phyloP scores from a whole-genome alignment of 495 filamentous ascomycete species.

The Annulohypoxylon bovei region DNA sequence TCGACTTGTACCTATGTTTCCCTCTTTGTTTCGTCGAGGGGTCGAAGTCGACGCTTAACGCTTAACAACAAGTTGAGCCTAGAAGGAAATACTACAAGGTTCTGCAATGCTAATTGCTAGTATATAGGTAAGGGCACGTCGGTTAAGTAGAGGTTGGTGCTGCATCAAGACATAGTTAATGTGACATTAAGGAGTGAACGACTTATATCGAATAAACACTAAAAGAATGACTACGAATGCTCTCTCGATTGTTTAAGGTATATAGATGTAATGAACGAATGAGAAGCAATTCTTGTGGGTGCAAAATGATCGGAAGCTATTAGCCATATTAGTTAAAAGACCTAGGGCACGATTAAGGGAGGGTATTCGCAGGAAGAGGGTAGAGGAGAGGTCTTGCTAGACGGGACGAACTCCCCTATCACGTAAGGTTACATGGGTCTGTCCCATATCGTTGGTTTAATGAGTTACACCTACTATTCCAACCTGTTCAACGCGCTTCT shows the following conservation, averaged over 20 bases:
- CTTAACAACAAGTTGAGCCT: slow-evolving; percentile 15
- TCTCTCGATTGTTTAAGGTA: not conserved
- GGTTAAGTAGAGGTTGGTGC: slow-evolving; percentile 14
- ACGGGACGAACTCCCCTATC: slow-evolving; percentile 16
- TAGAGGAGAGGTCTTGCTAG: slow-evolving; percentile 5
- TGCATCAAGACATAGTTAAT: slow-evolving; percentile 13
- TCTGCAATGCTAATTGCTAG: slow-evolving; percentile 38
- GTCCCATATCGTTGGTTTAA: slow-evolving; percentile 31
- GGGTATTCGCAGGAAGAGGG: slow-evolving; percentile 28
- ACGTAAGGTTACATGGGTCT: slow-evolving; percentile 31
- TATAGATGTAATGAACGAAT: slow-evolving; percentile 26
- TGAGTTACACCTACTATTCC: slow-evolving; percentile 29
- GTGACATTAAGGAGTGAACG: slow-evolving; percentile 27
- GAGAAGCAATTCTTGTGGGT: slow-evolving; percentile 13
- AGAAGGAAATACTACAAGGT: slow-evolving; percentile 30
- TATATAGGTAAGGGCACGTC: slow-evolving; percentile 21
- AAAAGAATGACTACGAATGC: slow-evolving; percentile 26
- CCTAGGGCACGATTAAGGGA: slow-evolving; percentile 17
- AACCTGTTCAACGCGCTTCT: slow-evolving; percentile 18
- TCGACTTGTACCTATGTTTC: slow-evolving; percentile 29
- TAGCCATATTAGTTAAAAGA: slow-evolving; percentile 4
- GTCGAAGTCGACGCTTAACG: slow-evolving; percentile 31
- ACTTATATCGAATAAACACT: not conserved
- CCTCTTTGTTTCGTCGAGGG: slow-evolving; percentile 35
- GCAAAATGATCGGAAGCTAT: slow-evolving; percentile 12